A percentile compares a stretch with the other conserved stretches of the same genome.
phyloP scores from a whole-genome alignment of 768 basidiomycete species.

The Lyophyllum semitale region DNA sequence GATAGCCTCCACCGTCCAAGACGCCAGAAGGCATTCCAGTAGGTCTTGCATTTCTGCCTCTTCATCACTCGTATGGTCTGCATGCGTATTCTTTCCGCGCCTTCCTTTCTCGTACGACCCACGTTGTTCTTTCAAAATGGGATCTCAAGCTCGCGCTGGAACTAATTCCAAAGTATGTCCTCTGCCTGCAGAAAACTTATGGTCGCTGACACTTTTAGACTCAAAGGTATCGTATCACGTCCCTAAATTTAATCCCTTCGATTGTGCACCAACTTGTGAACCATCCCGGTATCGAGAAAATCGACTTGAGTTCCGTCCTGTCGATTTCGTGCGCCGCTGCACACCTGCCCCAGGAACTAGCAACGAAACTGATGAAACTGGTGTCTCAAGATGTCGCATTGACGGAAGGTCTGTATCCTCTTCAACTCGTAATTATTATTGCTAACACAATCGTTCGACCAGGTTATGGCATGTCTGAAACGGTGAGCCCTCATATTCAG shows the following conservation, averaged over 20 bases:
- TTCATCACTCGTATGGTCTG: constrained; percentile 72
- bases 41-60: constrained; percentile 59
- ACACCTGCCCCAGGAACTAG: constrained; percentile 62
- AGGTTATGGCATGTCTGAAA: constrained; percentile 79
- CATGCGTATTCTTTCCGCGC: constrained; percentile 51
- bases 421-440: background rate
- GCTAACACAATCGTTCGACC: background rate
- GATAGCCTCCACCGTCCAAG: constrained; percentile 37
- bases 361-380: constrained; percentile 36
- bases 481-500: constrained; percentile 37
- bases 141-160: constrained; percentile 50
- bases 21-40: constrained; percentile 50
- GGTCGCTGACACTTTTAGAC: background rate
- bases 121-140: constrained; percentile 65
- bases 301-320: constrained; percentile 55
- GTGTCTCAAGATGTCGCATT: constrained; percentile 35
- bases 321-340: constrained; percentile 58
- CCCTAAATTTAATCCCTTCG: constrained; percentile 59
- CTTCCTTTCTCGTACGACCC: constrained; percentile 45
- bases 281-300: constrained; percentile 46
- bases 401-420: constrained; percentile 44
- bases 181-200: background rate
- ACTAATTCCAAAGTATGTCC: constrained; percentile 59
- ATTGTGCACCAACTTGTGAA: constrained; percentile 65
- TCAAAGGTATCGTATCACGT: constrained; percentile 54